A percentile compares a stretch with the other conserved stretches of the same genome.
These are phyloP conservation scores for Fusarium musae DNA, from an alignment of 2,329 filamentous ascomycete genomes.

Conservation along the genomic window DNA sequence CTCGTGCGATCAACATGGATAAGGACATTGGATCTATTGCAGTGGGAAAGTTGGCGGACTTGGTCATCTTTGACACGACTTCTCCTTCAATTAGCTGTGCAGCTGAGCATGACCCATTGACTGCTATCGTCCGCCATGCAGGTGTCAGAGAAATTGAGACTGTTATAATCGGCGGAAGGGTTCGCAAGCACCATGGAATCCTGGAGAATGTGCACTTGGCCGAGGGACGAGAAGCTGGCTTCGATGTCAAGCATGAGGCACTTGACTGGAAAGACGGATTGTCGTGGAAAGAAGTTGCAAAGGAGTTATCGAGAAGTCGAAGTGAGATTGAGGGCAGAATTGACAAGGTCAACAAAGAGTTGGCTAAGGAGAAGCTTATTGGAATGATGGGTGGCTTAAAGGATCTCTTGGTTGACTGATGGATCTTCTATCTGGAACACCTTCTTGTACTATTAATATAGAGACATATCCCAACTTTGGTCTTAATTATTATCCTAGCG, in stretches of 20 bases:
- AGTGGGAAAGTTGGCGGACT: not conserved
- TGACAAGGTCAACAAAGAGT: not conserved
- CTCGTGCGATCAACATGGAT: conserved; percentile 1
- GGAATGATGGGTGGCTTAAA: not conserved
- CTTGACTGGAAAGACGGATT: accelerated
- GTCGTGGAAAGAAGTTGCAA: not conserved
- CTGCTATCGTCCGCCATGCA: not conserved
- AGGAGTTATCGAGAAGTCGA: not conserved
- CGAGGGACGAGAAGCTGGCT: not conserved
- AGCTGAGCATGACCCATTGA: not conserved
- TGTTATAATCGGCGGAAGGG: not conserved
- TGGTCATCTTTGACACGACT: not conserved
- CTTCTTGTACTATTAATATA: not conserved
- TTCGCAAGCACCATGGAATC: not conserved
- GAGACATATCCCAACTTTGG: not conserved
- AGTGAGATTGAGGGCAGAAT: not conserved
- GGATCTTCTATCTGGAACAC: accelerated
- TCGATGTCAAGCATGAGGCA: not conserved
- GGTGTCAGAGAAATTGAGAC: conserved; percentile 1
- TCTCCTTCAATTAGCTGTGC: conserved; percentile 7
- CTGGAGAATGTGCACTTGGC: not conserved
- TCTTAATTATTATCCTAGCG: no score
- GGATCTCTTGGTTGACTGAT: not conserved
- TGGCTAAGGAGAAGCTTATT: not conserved
- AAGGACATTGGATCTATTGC: not conserved